Evolutionary conservation across 2,329 filamentous ascomycete genomes (phyloP), one percentile per base, ranked within the genome.

Genomic region (Calonectria hawksworthii): DNA sequence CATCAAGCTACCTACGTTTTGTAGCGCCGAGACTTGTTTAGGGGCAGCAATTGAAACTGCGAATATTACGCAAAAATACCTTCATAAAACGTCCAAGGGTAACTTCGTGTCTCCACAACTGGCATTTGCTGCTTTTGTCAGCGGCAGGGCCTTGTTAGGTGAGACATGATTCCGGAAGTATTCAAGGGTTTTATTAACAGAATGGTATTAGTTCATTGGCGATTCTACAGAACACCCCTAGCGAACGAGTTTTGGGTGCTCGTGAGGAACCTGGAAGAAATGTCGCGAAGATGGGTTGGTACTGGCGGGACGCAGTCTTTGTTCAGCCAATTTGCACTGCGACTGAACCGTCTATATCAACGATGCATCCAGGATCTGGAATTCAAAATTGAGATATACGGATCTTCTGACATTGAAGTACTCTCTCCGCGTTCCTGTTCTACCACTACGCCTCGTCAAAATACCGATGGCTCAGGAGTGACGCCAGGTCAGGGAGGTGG

Each of bases 21-120:
- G 84, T 51, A 89, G 87, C 63, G 87, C 87, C 2, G 88, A 90
- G 70, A 89, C 88, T 0, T 90, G 88, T 72, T 83, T 87, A 44
- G 78, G 84, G 0, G 88, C 88, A 0, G 87, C 88, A 0, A 79
- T 84, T 0, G 88, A 90, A 70, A 89, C 86, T 0, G 83, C 88
- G 0, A 86, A 84, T 1, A 90, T 90, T 36, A 84, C 85, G 0
- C 80, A 83, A 7, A 88, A 89, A 69, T 90, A 88, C 73, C 81
- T 90, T 1, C 83, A 86, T 28, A 82, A 86, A 74, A 83, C 85
- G 1, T 76, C 82, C 2, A 41, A 66, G 1, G 68, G 64, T 1
- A 77, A 73, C 5, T 77, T 75, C 0, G 70, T 80, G 1, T 79
- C 78, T 9, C 75, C 76, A 2, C 88, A 89, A 47, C 88, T 88